phyloP scores from a whole-genome alignment of 1,284 basidiomycete species.

The Lignosus rhinocerotis region DNA sequence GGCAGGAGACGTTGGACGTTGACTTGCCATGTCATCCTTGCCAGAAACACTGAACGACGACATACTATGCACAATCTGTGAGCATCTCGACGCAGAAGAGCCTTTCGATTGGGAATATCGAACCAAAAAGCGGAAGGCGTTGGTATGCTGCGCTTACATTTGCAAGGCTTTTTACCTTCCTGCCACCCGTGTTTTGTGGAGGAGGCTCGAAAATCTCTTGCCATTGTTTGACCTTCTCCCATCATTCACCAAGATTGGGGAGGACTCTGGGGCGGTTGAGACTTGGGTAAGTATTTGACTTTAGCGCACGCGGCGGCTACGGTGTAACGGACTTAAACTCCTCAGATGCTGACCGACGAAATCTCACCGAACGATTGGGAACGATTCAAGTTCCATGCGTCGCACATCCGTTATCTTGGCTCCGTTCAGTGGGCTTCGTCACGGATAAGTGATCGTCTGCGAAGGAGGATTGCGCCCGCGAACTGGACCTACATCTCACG shows the following conservation, averaged over 20 bases:
- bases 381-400: neutral
- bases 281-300: neutral
- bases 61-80: neutral
- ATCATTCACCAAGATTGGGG: neutral
- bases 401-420: neutral
- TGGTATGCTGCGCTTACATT: neutral
- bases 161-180: neutral
- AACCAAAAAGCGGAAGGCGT: neutral
- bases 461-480: neutral
- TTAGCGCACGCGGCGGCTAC: neutral
- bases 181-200: neutral
- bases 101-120: neutral
- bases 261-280: no score
- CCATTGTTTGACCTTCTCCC: neutral
- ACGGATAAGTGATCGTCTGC: neutral
- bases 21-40: neutral
- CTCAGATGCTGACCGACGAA: neutral
- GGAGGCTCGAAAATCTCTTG: neutral
- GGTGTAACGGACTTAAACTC: neutral
- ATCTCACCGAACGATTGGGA: neutral
- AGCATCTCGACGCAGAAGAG: neutral
- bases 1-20: neutral
- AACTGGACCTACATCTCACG: neutral
- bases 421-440: neutral
- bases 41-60: neutral